Evolutionary conservation across 2,329 filamentous ascomycete genomes (phyloP), one percentile per base, ranked within the genome.

Genomic region (Sclerotinia sclerotiorum): DNA sequence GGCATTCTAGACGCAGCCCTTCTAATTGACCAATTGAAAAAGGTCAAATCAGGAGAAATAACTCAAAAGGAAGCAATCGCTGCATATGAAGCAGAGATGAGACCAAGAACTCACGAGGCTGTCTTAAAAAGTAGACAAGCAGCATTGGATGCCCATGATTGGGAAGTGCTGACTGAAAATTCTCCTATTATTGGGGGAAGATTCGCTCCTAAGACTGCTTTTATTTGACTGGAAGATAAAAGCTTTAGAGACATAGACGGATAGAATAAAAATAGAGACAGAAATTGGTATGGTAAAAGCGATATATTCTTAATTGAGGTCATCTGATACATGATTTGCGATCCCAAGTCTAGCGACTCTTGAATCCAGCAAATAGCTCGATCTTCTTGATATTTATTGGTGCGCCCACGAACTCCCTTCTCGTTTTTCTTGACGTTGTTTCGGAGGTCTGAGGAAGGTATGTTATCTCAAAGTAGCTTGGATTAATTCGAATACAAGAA

Each of bases 141-240:
- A 0, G 86, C 84, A 68, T 71, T 86, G 2, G 84, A 87, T 74
- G 84, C 84, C 0, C 84, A 87, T 73, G 78, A 84, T 27, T 87
- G 82, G 77, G 69, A 76, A 0, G 77, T 74, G 3, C 82, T 87
- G n/a, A 72, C 74, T 10, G 75, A 78, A 21, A 73, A 76, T 21
- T 80, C 79, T 52, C 79, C 80, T 0, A 70, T 81, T 8, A 73
- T 82, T 15, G 74, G 83, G 81, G 17, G 67, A 10, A 64, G 67
- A 17, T 10, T 61, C 11, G 52, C 64, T 19, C 54, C 64, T 24
- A n/a, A 58, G n/a, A 67, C 54, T 39, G 64, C 64, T 27, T 51
- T 60, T 27, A 3, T 46, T 48, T 67, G n/a, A 67, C 19, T 21
- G 1, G n/a, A 49, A 51, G 24, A 24, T 32, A 39, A 51, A 3